These are phyloP conservation scores for Lyophyllum decastes DNA, from an alignment of 768 basidiomycete genomes.

Conservation along the genomic window DNA sequence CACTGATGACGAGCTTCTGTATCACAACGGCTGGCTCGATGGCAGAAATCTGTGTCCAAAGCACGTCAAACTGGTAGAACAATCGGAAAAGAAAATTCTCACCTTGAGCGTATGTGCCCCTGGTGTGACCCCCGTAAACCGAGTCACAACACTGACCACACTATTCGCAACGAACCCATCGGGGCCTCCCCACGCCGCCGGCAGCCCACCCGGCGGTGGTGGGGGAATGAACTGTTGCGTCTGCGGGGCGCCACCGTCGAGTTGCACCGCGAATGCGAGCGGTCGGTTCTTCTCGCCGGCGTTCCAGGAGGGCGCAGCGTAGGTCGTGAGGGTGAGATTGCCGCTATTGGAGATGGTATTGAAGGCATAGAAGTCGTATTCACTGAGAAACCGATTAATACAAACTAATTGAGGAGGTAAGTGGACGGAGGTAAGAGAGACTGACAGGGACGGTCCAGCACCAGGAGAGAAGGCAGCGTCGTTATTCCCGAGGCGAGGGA, in stretches of 20 bases:
- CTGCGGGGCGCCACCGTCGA: conserved; percentile 45
- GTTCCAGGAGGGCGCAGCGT: conserved; percentile 56
- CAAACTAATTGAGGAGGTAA: too few species aligned
- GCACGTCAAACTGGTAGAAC: background rate
- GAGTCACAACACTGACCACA: conserved; percentile 42
- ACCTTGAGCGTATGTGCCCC: conserved; percentile 65
- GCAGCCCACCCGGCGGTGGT: conserved; percentile 44
- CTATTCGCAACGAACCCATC: conserved; percentile 58
- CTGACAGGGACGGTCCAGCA: conserved; percentile 61
- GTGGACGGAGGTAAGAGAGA: background rate
- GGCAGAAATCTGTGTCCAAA: conserved; percentile 44
- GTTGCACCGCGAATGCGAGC: conserved; percentile 49
- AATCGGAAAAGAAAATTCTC: background rate
- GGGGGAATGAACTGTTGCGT: conserved; percentile 48
- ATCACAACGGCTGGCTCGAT: conserved; percentile 62
- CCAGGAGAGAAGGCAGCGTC: conserved; percentile 62
- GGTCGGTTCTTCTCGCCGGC: conserved; percentile 49
- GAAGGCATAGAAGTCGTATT: conserved; percentile 70
- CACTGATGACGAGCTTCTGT: conserved; percentile 64
- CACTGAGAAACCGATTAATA: too few species aligned
- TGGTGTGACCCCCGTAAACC: conserved; percentile 40
- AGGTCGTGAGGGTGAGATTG: conserved; percentile 49
- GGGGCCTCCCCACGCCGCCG: conserved; percentile 45
- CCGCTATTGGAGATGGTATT: conserved; percentile 41
- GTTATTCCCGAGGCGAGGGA: conserved; percentile 47